phyloP scores from a whole-genome alignment of 2,329 filamentous ascomycete species.

The Trematosphaeria pertusa region DNA sequence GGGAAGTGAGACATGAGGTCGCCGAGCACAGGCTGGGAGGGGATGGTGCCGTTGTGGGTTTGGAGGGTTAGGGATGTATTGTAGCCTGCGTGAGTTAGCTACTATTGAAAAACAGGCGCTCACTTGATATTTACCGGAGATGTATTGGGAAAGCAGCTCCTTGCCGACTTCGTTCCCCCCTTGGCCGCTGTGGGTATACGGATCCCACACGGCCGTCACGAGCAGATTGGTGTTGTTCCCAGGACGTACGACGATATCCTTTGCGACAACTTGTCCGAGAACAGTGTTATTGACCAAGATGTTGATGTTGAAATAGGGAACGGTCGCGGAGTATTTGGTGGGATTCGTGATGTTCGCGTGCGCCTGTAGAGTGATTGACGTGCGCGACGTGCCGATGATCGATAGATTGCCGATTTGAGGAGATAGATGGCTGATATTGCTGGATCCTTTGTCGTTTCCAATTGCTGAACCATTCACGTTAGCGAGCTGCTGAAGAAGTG shows the following conservation, averaged over 20 bases:
- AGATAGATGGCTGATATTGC: conserved; percentile 54
- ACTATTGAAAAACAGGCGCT: conserved; percentile 9
- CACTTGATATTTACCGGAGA: conserved; percentile 68
- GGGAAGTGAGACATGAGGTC: conserved; percentile 74
- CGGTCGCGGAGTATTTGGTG: conserved; percentile 79
- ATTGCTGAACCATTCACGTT: conserved; percentile 45
- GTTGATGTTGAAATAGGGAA: conserved; percentile 83
- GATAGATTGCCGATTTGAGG: conserved; percentile 75
- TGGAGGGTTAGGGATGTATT: conserved; percentile 82
- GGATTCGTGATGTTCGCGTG: conserved; percentile 87
- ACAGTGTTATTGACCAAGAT: conserved; percentile 75
- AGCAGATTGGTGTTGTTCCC: conserved; percentile 76
- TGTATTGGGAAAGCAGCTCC: conserved; percentile 80
- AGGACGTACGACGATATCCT: conserved; percentile 67
- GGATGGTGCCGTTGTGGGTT: conserved; percentile 75
- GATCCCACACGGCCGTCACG: conserved; percentile 77
- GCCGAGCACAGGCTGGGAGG: conserved; percentile 74
- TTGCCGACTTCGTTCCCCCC: conserved; percentile 68
- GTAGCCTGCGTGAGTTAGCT: conserved; percentile 57
- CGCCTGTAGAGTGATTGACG: conserved; percentile 74
- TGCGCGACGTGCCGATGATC: conserved; percentile 74
- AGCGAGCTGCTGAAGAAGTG: conserved; percentile 29
- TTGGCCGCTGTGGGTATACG: conserved; percentile 66
- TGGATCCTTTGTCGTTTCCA: conserved; percentile 51
- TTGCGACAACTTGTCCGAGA: conserved; percentile 76